Evolutionary conservation across 2,329 filamentous ascomycete species (phyloP), one percentile per base, ranked within the genome.

Genomic region (Monosporascus sp.): DNA sequence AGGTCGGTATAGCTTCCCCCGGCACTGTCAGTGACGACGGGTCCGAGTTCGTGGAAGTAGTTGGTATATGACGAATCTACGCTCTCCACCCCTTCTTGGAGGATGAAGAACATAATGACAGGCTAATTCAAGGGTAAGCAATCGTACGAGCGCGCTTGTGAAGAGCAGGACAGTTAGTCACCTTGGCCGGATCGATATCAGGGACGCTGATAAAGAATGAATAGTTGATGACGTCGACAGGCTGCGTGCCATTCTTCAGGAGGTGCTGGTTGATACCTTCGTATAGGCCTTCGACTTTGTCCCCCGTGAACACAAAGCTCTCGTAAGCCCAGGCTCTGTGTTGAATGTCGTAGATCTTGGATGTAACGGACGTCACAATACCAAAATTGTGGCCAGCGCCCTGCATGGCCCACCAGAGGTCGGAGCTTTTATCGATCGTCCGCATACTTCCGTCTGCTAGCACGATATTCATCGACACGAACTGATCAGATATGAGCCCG

Each of bases 301-400:
- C 75, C 1, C 76, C 74, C 5, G 67, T 72, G 56, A 76, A 81
- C 22, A 72, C 67, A 36, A 80, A 65, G 0, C 68, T 75, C 53
- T 73, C 68, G n/a, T 73, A 70, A 2, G 74, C 72, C 73, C 74
- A 79, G 51, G 69, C 59, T 17, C 48, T 54, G 61, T 71, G 52
- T 51, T 67, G 61, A 19, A 71, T 70, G 55, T 80, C 74, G 58
- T 78, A 81, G 37, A 82, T 72, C 59, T 78, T 78, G 0, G 69
- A 68, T 0, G 71, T 74, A 9, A 76, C 66, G 1, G 73, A 75
- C 0, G 79, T 82, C 11, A 84, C 79, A 43, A 84, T 77, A 5
- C 80, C 82, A 54, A 84, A 84, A 64, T 84, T 84, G 58, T 83
- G 80, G 1, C 81, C 81, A 1, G 80, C 81, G 2, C 82, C 82